phyloP scores from a whole-genome alignment of 1,284 basidiomycete species.

The Microbotryum intermedium region DNA sequence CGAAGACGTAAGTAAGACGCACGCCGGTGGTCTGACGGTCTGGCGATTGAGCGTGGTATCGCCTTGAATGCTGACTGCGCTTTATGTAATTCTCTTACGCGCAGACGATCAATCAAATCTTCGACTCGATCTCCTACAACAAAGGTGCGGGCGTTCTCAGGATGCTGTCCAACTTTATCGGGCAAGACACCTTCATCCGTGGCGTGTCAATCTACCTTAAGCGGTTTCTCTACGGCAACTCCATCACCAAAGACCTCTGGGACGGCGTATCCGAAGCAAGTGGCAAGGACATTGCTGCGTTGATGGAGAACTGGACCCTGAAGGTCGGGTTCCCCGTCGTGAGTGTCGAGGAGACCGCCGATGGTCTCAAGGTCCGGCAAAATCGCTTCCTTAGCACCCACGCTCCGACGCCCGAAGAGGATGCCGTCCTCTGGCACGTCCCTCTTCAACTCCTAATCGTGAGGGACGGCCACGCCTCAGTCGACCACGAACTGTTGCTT shows the following conservation, averaged over 20 bases:
- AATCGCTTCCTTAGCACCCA: conserved; percentile 84
- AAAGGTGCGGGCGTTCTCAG: conserved; percentile 87
- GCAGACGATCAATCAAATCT: not conserved
- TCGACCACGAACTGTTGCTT: conserved; percentile 48
- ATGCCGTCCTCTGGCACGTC: conserved; percentile 81
- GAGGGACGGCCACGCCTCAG: conserved; percentile 48
- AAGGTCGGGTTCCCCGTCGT: conserved; percentile 53
- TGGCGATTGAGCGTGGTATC: too few species aligned
- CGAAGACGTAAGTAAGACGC: too few species aligned
- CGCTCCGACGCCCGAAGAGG: conserved; percentile 63
- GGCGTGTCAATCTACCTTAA: conserved; percentile 70
- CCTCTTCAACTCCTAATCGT: conserved; percentile 70
- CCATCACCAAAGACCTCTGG: conserved; percentile 82
- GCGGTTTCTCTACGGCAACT: conserved; percentile 70
- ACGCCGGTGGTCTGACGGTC: too few species aligned
- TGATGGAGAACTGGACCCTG: conserved; percentile 90
- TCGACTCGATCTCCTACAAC: conserved; percentile 51
- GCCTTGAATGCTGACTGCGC: conserved; percentile 71
- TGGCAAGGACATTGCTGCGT: conserved; percentile 62
- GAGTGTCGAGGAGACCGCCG: conserved; percentile 66
- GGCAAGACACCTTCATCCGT: conserved; percentile 59
- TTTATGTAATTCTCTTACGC: conserved; percentile 64
- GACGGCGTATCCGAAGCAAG: conserved; percentile 72
- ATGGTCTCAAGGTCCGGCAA: conserved; percentile 56
- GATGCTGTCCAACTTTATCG: conserved; percentile 84